Base-by-base conservation (phyloP, 2,329 filamentous ascomycete species). In the Bipolaris cookei region DNA sequence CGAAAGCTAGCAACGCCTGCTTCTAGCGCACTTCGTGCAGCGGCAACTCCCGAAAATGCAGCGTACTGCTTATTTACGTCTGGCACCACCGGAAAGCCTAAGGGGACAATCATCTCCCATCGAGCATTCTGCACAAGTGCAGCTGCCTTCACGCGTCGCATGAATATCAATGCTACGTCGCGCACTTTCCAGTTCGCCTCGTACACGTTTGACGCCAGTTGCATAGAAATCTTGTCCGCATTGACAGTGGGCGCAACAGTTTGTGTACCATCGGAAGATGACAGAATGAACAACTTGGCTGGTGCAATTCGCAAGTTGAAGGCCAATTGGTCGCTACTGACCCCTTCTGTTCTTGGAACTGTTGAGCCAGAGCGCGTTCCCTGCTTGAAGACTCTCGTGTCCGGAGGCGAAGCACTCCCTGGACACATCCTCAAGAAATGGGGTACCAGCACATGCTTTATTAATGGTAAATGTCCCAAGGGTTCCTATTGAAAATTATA, bases 21-120 rank as follows among this genome's bases (percentile, higher is more conserved):
- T 73, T 66, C 79, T 75, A 56, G 72, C 73, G 38, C 76, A 77
- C 58, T 74, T 61, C 51, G 77, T 74, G 16, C 69, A 74, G 30
- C 70, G 70, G 68, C 67, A 71, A 23, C 71, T 69, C 5, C 78
- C 77, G 3, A 79, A 77, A 53, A 83, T 42, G 79, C 81, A 4
- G 86, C 86, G 0, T 90, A 87, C 64, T 80, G 87, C 14, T 80
- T 90, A 6, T 86, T 89, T 62, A 84, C 83, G 0, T 76, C 72
- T 18, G 71, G 71, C 13, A 74, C 69, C 20, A 76, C 71, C 11
- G 70, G 70, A 44, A 81, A 79, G 47, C 83, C 85, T 0, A 85
- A 86, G 54, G 87, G 86, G 2, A 84, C 87, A 8, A 85, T 88
- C 32, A 85, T 89, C 55, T 84, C 84, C 5, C 88, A 90, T 64